Conservation (phyloP, 208 protist species). For the Jaenimonas drosophilae region DNA sequence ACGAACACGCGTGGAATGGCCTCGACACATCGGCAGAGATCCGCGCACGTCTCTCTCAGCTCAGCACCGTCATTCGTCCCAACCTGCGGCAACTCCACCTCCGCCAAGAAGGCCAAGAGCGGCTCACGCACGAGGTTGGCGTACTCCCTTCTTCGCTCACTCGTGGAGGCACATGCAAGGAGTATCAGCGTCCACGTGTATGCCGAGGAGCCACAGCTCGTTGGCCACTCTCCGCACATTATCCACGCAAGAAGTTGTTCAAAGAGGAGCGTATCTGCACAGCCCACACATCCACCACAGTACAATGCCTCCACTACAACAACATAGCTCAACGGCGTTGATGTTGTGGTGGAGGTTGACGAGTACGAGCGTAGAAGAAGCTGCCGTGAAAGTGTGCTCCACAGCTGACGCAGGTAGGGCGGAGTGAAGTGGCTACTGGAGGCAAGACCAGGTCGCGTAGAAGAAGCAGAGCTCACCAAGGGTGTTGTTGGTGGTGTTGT, state of each 20-base stretch:
- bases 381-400: background rate
- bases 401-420: background rate
- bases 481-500: no score
- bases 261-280: conserved; percentile 45
- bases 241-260: conserved; percentile 41
- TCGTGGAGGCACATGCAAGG: conserved; percentile 19
- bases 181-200: conserved; percentile 36
- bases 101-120: conserved; percentile 4
- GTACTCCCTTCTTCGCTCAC: conserved; percentile 8
- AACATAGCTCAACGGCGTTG: background rate
- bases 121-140: conserved; percentile 14
- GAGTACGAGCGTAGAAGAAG: no score
- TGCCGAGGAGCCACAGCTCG: conserved; percentile 5
- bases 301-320: conserved; percentile 33
- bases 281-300: conserved; percentile 36
- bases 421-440: background rate
- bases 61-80: conserved; percentile 1
- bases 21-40: conserved; percentile 27
- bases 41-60: conserved; percentile 3
- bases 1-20: conserved; percentile 26
- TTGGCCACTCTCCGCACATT: conserved; percentile 7
- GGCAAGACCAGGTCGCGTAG: no score
- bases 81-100: background rate
- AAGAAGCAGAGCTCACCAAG: no score
- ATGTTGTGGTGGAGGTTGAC: background rate